Percentiles rank a stretch among this genome's conserved stretches.
These are phyloP conservation scores for Venturia oleaginea DNA, from an alignment of 2,329 filamentous ascomycete species.

Conservation along the genomic window DNA sequence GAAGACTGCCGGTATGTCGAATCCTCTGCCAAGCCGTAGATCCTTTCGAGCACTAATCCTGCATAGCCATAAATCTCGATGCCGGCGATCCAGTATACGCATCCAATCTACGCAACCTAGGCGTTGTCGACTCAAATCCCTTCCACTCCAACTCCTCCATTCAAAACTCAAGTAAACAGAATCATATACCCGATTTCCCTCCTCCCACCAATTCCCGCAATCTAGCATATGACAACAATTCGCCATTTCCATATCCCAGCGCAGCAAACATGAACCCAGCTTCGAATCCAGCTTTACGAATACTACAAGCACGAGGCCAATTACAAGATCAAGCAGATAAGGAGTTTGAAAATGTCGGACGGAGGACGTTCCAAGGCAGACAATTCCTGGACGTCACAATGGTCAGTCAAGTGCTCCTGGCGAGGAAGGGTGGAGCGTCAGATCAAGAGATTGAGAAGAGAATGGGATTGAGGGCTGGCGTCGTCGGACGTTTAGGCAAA, in stretches of 20 bases:
- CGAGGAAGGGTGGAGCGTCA: slow-evolving; percentile 4
- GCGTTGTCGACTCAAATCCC: slow-evolving; percentile 49
- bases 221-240: slow-evolving; percentile 24
- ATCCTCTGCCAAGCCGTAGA: slow-evolving; percentile 8
- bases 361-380: slow-evolving; percentile 32
- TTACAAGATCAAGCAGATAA: slow-evolving; percentile 44
- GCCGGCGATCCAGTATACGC: slow-evolving; percentile 59
- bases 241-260: slow-evolving; percentile 19
- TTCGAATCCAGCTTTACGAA: slow-evolving; percentile 46
- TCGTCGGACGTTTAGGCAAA: slow-evolving; percentile 10
- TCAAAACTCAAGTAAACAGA: slow-evolving; percentile 22
- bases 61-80: slow-evolving; percentile 48
- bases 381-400: slow-evolving; percentile 37
- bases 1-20: slow-evolving; percentile 30
- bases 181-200: slow-evolving; percentile 21
- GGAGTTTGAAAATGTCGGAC: slow-evolving; percentile 40
- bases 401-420: slow-evolving; percentile 22
- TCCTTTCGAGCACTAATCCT: too few relatives aligned
- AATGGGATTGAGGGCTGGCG: slow-evolving; percentile 9
- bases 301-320: slow-evolving; percentile 42
- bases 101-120: slow-evolving; percentile 64
- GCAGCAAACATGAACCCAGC: slow-evolving; percentile 18
- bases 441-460: slow-evolving; percentile 13
- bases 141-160: slow-evolving; percentile 47
- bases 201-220: background rate